A percentile compares a stretch with the other conserved stretches of the same genome.
phyloP scores from a whole-genome alignment of 257 asterid genomes.

The Nicotiana obtusifolia region DNA sequence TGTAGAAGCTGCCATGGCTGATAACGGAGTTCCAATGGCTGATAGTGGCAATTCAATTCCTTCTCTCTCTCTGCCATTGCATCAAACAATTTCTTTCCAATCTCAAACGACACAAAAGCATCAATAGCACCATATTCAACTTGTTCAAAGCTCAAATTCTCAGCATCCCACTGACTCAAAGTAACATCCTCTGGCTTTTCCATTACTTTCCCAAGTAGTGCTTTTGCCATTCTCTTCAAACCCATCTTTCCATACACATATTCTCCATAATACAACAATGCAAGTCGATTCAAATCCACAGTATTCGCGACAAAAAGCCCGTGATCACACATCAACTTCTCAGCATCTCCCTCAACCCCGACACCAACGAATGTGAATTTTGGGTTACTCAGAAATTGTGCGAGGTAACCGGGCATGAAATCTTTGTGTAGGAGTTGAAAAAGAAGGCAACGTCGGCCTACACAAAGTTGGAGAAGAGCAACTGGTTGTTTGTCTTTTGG shows the following conservation, averaged over 20 bases:
- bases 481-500: constrained; percentile 5
- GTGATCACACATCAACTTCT: constrained; percentile 16
- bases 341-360: neutral
- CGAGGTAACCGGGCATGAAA: constrained; percentile 12
- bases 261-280: constrained; percentile 6
- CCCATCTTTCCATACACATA: constrained; percentile 9
- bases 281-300: constrained; percentile 11
- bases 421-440: constrained; percentile 3
- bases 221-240: constrained; percentile 11
- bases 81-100: no score
- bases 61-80: neutral
- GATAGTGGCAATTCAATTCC: neutral
- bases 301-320: neutral
- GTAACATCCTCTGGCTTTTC: constrained; percentile 16
- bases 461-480: constrained; percentile 24
- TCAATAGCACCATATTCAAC: no score
- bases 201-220: constrained; percentile 4
- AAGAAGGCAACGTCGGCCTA: constrained; percentile 15
- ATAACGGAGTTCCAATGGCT: no score
- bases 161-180: no score
- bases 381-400: neutral
- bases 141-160: no score
- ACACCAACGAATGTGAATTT: constrained; percentile 20
- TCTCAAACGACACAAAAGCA: no score
- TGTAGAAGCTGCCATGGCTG: no score